Evolutionary conservation across 192 early-diverging fungal species (phyloP), one percentile per base, ranked within the genome.

Genomic region (Gorgonomyces haynaldii): DNA sequence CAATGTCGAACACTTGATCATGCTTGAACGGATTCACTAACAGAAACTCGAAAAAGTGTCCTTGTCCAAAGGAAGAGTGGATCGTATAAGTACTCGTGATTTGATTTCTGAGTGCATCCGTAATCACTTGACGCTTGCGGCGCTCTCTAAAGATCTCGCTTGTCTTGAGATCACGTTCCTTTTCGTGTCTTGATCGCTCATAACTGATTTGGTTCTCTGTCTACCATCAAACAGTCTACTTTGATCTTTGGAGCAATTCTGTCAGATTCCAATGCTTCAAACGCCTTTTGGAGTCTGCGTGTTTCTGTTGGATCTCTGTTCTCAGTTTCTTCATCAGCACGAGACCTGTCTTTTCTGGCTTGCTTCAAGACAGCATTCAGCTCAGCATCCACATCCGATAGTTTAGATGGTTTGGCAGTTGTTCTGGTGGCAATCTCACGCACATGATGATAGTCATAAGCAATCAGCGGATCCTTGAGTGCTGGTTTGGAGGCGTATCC

Each of bases 21-120:
- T 35, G 35, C 21, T 48, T 55, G 45, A 67, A 72, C 17, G 68
- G 67, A 40, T 75, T 75, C 20, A 37, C 42, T 24, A 72, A 39
- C 2, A 54, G 3, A 27, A 57, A 72, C 30, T 74, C 65, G 38
- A 72, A 53, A 49, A 31, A 72, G 19, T 56, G 37, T 0, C 58
- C 68, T 38, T 66, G 64, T 4, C 68, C 72, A 42, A 72, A 64
- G 1, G 60, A 50, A 0, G 61, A 50, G 28, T 49, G 42, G 26
- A 75, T 45, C 3, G 54, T 47, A 29, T 62, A 42, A 12, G 30
- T 52, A 7, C 47, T 62, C 10, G 65, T 69, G 21, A 69, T 57
- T 23, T 60, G 54, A 6, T 52, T 42, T 1, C 42, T 24, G 2
- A 75, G 40, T 2, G 36, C 45, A 22, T 52, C 49, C 34, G 50